phyloP scores from a whole-genome alignment of 2,329 filamentous ascomycete genomes.

The Decorospora gaudefroyi region DNA sequence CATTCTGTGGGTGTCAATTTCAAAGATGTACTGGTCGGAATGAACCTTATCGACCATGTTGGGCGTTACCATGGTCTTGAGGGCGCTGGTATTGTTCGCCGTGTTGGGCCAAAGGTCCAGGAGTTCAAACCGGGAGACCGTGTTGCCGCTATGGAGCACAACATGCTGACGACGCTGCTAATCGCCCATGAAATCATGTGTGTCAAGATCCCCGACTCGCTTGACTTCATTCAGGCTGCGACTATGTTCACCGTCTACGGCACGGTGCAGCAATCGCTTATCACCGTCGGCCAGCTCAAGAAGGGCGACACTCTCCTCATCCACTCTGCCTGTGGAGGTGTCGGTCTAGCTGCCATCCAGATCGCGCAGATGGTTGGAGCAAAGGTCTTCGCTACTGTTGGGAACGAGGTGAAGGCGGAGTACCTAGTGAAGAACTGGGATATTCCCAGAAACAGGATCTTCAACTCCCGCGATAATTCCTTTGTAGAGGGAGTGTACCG shows the following conservation, averaged over 20 bases:
- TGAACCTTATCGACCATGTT: too few species aligned
- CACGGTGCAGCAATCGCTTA: constrained; percentile 31
- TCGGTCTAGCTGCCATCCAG: constrained; percentile 30
- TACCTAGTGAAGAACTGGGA: constrained; percentile 22
- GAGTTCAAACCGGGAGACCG: constrained; percentile 24
- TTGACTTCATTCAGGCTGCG: constrained; percentile 35
- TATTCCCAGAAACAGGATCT: constrained; percentile 40
- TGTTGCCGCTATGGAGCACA: constrained; percentile 7
- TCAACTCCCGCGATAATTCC: constrained; percentile 27
- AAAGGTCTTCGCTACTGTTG: constrained; percentile 35
- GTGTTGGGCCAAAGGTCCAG: constrained; percentile 16
- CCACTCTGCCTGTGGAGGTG: constrained; percentile 22
- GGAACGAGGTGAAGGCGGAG: constrained; percentile 21
- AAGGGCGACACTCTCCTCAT: constrained; percentile 23
- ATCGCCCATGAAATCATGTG: background rate
- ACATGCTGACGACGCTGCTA: constrained; percentile 7
- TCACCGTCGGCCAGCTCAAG: constrained; percentile 23
- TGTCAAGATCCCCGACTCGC: constrained; percentile 30
- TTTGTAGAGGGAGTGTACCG: constrained; percentile 7
- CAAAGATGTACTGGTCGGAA: too few species aligned
- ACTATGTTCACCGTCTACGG: constrained; percentile 29
- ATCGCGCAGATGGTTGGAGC: constrained; percentile 18
- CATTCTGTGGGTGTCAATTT: constrained; percentile 32
- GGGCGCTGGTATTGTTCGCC: constrained; percentile 19
- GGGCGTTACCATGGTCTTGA: too few species aligned